A percentile compares a stretch with the other conserved stretches of the same genome.
Conservation (phyloP, 345 rosid species). For the Dimocarpus longan region DNA sequence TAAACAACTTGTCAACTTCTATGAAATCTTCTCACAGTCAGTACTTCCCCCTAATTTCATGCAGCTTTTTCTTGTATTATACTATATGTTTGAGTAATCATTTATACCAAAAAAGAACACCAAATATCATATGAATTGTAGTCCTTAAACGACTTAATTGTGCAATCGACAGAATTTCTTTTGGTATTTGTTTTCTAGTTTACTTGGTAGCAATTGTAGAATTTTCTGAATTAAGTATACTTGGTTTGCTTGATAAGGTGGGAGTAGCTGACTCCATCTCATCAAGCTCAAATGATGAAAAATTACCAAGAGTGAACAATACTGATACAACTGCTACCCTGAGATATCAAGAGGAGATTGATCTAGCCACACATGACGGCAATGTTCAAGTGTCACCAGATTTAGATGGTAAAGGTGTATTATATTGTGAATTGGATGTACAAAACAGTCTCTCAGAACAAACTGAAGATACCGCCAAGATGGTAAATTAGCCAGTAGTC, state of each 20-base stretch:
- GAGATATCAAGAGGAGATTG: slow-evolving; percentile 24
- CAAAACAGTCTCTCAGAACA: slow-evolving; percentile 38
- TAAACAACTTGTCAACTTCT: not conserved
- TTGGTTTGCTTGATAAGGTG: slow-evolving; percentile 35
- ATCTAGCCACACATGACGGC: slow-evolving; percentile 22
- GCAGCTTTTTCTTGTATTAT: not conserved
- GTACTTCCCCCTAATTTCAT: not conserved
- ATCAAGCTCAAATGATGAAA: slow-evolving; percentile 24
- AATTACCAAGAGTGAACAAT: slow-evolving; percentile 15
- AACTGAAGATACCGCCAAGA: slow-evolving; percentile 28
- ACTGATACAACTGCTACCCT: slow-evolving; percentile 9
- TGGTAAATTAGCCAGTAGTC: slow-evolving; percentile 9
- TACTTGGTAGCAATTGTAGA: not conserved
- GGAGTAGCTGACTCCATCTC: slow-evolving; percentile 34
- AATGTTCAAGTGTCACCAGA: slow-evolving; percentile 34
- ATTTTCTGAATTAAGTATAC: not conserved
- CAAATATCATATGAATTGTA: not conserved
- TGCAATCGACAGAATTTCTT: not conserved
- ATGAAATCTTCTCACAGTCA: not conserved
- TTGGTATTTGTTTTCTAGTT: not conserved
- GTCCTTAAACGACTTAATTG: not conserved
- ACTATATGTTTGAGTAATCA: not conserved
- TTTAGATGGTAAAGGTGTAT: slow-evolving; percentile 34
- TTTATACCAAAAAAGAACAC: not conserved
- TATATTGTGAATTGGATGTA: slow-evolving; percentile 39